Base-by-base conservation (phyloP, 192 early-diverging fungal genomes). In the Geranomyces michiganensis region DNA sequence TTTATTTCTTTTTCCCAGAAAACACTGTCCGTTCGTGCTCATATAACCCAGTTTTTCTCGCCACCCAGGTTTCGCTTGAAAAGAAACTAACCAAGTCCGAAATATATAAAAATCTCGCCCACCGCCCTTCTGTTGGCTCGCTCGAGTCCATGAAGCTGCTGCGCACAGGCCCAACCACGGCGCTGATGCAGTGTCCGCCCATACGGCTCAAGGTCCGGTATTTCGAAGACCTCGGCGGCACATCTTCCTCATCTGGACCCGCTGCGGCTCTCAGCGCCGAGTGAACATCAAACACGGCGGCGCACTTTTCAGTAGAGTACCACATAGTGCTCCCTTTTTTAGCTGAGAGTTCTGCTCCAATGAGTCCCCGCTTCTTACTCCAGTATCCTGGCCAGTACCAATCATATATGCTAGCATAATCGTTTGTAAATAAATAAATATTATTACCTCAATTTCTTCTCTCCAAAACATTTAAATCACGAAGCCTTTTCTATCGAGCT, bases 101-200 rank as follows among this genome's bases (percentile, higher is more conserved):
- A 14, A 44, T 68, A 4, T 27, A 12, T 33, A 33, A 13, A 10
- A n/a, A 36, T 14, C 56, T 68, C 10, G 41, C 13, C 24, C 51
- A 58, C 51, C 27, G 67, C 8, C 69, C 69, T 32, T 31, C 45
- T 4, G 69, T 71, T 46, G 56, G 45, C 12, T 62, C 69, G 2
- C 49, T 71, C 59, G 60, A 71, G 33, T 71, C 60, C 24, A 70
- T 70, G 68, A 70, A 70, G 43, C 32, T 70, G 17, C 56, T 70
- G 29, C 68, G 56, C 26, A 70, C 68, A 13, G 56, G 41, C 41
- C 68, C 68, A 13, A 31, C 30, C 24, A 70, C 68, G 3, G 68
- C 68, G 14, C 26, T 61, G n/a, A 70, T 70, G 58, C 51, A 60
- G 13, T 70, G 68, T 27, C 68, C 68, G 17, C 27, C 26, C 43